phyloP scores from a whole-genome alignment of 352 stramenopile species.

The Phytophthora citrophthora region DNA sequence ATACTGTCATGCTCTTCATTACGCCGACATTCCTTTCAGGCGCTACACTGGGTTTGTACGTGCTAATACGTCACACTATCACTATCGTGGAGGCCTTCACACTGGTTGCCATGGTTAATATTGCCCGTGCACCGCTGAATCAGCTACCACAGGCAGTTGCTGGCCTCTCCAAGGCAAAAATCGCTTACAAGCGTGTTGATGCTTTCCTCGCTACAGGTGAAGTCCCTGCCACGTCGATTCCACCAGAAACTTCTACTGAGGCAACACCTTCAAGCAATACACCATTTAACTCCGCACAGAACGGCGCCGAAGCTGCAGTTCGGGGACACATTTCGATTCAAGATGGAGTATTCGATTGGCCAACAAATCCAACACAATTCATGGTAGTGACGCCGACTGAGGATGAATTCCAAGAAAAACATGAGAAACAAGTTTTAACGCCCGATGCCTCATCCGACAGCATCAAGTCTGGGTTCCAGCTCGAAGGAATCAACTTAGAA shows the following conservation, averaged over 20 bases:
- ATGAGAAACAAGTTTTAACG: conserved; percentile 34
- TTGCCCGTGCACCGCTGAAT: conserved; percentile 13
- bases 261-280: not conserved
- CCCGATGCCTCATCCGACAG: conserved; percentile 39
- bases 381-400: conserved; percentile 11
- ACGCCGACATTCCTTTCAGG: conserved; percentile 47
- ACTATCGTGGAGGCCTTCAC: conserved; percentile 31
- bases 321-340: conserved; percentile 13
- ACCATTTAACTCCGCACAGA: not conserved
- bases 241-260: not conserved
- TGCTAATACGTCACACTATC: conserved; percentile 33
- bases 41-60: conserved; percentile 41
- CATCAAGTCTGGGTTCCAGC: conserved; percentile 45
- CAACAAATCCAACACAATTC: conserved; percentile 8
- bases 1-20: conserved; percentile 61
- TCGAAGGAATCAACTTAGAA: conserved; percentile 56
- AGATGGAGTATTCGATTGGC: conserved; percentile 29
- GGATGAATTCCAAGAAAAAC: not conserved
- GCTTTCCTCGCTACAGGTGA: conserved; percentile 4
- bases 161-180: conserved; percentile 18
- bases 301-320: not conserved
- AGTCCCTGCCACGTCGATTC: not conserved
- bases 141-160: conserved; percentile 19
- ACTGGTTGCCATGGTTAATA: conserved; percentile 31
- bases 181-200: conserved; percentile 18